Evolutionary conservation across 1,139 yeast species (phyloP).

Genomic region (Pneumocystis murina): DNA sequence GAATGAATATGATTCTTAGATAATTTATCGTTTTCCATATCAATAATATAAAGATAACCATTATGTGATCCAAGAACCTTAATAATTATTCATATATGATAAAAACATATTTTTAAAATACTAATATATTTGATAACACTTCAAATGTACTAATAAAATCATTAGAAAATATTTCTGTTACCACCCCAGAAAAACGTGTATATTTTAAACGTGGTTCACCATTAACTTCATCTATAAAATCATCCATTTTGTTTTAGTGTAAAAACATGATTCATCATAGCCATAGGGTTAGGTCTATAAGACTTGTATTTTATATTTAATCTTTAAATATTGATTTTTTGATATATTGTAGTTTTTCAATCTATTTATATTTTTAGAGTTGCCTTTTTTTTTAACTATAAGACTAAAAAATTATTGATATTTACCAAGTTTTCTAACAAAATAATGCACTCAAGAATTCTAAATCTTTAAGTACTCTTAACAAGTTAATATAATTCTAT

Average conservation of each 20-base stretch:
- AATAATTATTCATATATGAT: neutral
- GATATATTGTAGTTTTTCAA: too few relatives aligned
- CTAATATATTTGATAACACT: slow-evolving; percentile 43
- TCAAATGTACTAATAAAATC: slow-evolving; percentile 66
- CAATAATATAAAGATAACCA: slow-evolving; percentile 58
- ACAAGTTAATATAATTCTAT: too few relatives aligned
- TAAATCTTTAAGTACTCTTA: too few relatives aligned
- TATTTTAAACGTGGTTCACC: slow-evolving; percentile 69
- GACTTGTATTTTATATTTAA: too few relatives aligned
- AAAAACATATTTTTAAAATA: slow-evolving; percentile 50
- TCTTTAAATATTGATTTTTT: too few relatives aligned
- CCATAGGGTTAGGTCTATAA: too few relatives aligned
- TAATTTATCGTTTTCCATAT: slow-evolving; percentile 34
- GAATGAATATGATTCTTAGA: slow-evolving; percentile 67
- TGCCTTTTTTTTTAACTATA: too few relatives aligned
- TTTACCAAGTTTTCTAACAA: too few relatives aligned
- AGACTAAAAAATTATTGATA: too few relatives aligned
- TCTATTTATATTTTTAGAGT: too few relatives aligned
- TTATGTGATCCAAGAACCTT: slow-evolving; percentile 34
- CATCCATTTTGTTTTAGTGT: neutral
- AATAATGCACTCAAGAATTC: too few relatives aligned
- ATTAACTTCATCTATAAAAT: slow-evolving; percentile 31
- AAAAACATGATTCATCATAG: too few relatives aligned
- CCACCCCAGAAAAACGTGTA: slow-evolving; percentile 48
- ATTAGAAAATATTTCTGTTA: slow-evolving; percentile 48